A percentile compares a stretch with the other conserved stretches of the same genome.
Conservation (phyloP, 78 protist genomes). For the Tieghemostelium lacteum region DNA sequence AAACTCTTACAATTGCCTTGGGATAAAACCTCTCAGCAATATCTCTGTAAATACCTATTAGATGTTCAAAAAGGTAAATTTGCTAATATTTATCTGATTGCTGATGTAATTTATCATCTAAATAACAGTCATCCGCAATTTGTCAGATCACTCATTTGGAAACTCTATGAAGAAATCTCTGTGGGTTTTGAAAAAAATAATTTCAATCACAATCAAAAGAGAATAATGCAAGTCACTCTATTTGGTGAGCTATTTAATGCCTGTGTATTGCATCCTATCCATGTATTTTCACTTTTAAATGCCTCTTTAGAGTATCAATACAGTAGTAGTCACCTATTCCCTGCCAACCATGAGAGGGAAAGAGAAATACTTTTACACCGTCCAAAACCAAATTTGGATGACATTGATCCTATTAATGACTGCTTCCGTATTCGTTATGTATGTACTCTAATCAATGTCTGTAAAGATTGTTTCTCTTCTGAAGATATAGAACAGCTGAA, state of each 20-base stretch:
- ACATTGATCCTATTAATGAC: slow-evolving; percentile 65
- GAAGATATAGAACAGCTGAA: slow-evolving; percentile 25
- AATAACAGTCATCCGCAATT: slow-evolving; percentile 22
- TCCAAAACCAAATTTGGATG: slow-evolving; percentile 43
- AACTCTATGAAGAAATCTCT: slow-evolving; percentile 49
- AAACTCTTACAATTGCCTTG: slow-evolving; percentile 62
- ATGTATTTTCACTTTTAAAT: slow-evolving; percentile 39
- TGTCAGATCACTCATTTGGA: slow-evolving; percentile 30
- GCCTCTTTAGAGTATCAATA: slow-evolving; percentile 52
- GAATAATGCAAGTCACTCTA: slow-evolving; percentile 55
- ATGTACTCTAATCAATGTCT: slow-evolving; percentile 19
- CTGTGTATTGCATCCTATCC: slow-evolving; percentile 31
- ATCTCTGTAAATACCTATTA: slow-evolving; percentile 36
- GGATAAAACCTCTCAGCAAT: slow-evolving; percentile 10
- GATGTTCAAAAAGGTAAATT: slow-evolving; percentile 67
- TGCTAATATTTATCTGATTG: slow-evolving; percentile 73
- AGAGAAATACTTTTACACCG: slow-evolving; percentile 26
- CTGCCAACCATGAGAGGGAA: slow-evolving; percentile 4
- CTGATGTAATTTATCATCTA: slow-evolving; percentile 75
- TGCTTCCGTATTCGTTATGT: slow-evolving; percentile 53
- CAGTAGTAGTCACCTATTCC: slow-evolving; percentile 29
- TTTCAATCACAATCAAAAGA: slow-evolving; percentile 61
- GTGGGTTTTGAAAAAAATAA: slow-evolving; percentile 73
- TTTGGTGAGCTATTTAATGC: slow-evolving; percentile 86
- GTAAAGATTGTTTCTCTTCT: slow-evolving; percentile 64